Percentiles rank a stretch among this genome's conserved stretches.
phyloP scores from a whole-genome alignment of 2,329 filamentous ascomycete genomes.

The Elsinoe perseae region DNA sequence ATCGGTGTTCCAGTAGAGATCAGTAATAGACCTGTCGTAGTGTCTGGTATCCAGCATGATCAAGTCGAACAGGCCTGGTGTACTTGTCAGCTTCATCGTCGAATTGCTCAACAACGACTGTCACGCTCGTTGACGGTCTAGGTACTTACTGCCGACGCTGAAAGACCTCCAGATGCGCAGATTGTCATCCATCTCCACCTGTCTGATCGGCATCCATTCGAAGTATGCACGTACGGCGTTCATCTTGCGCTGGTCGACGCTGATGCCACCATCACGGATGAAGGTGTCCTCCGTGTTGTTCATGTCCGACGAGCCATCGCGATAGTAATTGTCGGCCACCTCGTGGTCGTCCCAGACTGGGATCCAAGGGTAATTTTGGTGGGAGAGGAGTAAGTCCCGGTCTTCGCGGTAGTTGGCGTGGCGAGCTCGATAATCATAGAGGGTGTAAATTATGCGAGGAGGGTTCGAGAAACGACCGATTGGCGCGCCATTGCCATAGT shows the following conservation, averaged over 20 bases:
- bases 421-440: slow-evolving; percentile 54
- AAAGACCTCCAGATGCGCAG: slow-evolving; percentile 62
- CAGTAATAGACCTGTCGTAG: slow-evolving; percentile 60
- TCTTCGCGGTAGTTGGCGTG: slow-evolving; percentile 55
- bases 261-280: slow-evolving; percentile 48
- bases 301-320: slow-evolving; percentile 52
- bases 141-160: slow-evolving; percentile 45
- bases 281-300: slow-evolving; percentile 64
- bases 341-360: slow-evolving; percentile 59
- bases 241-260: slow-evolving; percentile 65
- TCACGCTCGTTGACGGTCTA: too few relatives aligned
- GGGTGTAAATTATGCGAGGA: slow-evolving; percentile 44
- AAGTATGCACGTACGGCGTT: slow-evolving; percentile 65
- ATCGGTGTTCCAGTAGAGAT: slow-evolving; percentile 49
- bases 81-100: neutral
- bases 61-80: slow-evolving; percentile 50
- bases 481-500: slow-evolving; percentile 26
- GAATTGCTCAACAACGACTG: too few relatives aligned
- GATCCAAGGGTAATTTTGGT: slow-evolving; percentile 55
- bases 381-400: slow-evolving; percentile 48
- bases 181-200: slow-evolving; percentile 61
- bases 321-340: slow-evolving; percentile 58
- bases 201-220: slow-evolving; percentile 56
- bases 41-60: slow-evolving; percentile 63
- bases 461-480: slow-evolving; percentile 49